Evolutionary conservation across 2,329 filamentous ascomycete genomes (phyloP), one percentile per base, ranked within the genome.

Genomic region (Cordyceps sp.): DNA sequence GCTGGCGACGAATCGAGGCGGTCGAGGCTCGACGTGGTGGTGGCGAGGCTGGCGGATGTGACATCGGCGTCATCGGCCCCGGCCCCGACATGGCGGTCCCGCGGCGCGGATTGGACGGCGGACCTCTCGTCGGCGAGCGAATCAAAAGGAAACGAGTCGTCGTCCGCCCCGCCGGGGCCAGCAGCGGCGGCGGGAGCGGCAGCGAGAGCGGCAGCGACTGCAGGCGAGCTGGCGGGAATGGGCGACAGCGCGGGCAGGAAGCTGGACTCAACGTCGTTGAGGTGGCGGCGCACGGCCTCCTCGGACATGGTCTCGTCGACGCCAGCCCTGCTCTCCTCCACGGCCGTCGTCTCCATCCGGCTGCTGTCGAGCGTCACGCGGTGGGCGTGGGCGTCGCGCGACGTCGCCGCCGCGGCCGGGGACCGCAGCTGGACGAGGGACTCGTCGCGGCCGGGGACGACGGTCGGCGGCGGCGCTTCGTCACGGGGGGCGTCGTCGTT

Each of bases 191-290:
- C 56, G 23, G 59, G 60, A 29, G 74, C 61, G 10, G 72, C 71
- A 7, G 72, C 76, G 5, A 68, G 47, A 5, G 64, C 61, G 2
- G 68, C 44, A 15, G 39, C 37, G 24, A 27, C 39, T 39, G 55
- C 55, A 22, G 57, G 52, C 9, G 58, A 51, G 31, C 61, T 55
- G 20, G 56, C 56, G 23, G 59, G 60, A 29, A 74, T 61, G 10
- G 72, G 71, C 7, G 72, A 76, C 6, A 68, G 47, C 6, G 64
- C 61, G 2, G 68, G 65, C 33, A 73, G 47, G 44, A 78, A 78
- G 52, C 73, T 78, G 22, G 73, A 77, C 45, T 78, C 73, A 38
- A 76, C 62, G 43, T 78, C 73, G 42, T 67, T 61, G 15, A 78
- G 49, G 44, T 76, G 70, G 34, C 64, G 61, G 38, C 62, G 58